phyloP scores from a whole-genome alignment of 352 stramenopile genomes.

The Globisporangium cylindrosporum region DNA sequence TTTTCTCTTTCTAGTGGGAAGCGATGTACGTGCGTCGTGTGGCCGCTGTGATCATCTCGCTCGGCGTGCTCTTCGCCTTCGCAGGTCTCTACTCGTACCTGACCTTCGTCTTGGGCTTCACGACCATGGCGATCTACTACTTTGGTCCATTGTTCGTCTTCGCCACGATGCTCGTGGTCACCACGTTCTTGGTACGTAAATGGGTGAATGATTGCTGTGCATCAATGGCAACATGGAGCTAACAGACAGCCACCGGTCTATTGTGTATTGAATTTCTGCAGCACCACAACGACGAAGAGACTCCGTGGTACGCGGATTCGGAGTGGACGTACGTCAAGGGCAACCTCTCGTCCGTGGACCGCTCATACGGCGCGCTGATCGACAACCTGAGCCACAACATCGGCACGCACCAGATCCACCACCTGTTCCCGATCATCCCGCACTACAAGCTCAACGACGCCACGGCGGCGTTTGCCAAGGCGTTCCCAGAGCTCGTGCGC shows the following conservation, averaged over 20 bases:
- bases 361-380: conserved; percentile 72
- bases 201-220: background rate
- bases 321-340: conserved; percentile 86
- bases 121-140: conserved; percentile 77
- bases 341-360: conserved; percentile 79
- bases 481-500: conserved; percentile 75
- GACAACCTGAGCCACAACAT: conserved; percentile 88
- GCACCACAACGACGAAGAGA: conserved; percentile 84
- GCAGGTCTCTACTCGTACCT: conserved; percentile 36
- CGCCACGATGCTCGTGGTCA: conserved; percentile 77
- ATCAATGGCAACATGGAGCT: background rate
- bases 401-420: conserved; percentile 82
- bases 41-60: conserved; percentile 57
- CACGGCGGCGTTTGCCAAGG: conserved; percentile 55
- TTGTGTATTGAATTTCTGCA: conserved; percentile 11
- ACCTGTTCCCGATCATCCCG: conserved; percentile 86
- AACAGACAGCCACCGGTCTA: background rate
- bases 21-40: conserved; percentile 65
- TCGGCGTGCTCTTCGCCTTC: conserved; percentile 43
- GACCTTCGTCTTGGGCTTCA: conserved; percentile 41
- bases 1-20: conserved; percentile 40
- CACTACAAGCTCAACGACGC: conserved; percentile 80
- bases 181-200: conserved; percentile 60
- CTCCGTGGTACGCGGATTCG: conserved; percentile 78
- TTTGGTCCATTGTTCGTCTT: conserved; percentile 75